Conservation (phyloP, 495 filamentous ascomycete genomes). For the Lophiostoma macrostomum region DNA sequence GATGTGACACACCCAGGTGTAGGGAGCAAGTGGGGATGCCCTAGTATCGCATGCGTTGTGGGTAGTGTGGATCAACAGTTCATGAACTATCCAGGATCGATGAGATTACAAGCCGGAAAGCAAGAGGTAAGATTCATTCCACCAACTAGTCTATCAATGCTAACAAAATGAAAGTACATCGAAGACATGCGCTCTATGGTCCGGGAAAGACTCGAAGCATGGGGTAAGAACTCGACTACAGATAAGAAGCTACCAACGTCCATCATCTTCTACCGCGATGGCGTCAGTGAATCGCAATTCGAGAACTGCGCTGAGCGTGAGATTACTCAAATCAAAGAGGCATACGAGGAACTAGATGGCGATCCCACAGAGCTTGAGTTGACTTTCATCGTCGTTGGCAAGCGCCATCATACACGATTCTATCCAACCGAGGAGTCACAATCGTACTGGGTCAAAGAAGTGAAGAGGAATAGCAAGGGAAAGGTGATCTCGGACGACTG, state of each 20-base stretch:
- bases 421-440: background rate
- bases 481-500: background rate
- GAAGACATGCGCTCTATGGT: slow-evolving; percentile 13
- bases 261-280: slow-evolving; percentile 21
- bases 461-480: no score
- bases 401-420: slow-evolving; percentile 12
- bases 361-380: background rate
- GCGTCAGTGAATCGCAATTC: slow-evolving; percentile 19
- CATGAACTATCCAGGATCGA: slow-evolving; percentile 8
- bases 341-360: background rate
- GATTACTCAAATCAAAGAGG: background rate
- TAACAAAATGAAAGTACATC: slow-evolving; percentile 1
- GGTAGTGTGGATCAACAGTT: slow-evolving; percentile 10
- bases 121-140: slow-evolving; percentile 15
- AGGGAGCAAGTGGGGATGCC: background rate
- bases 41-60: slow-evolving; percentile 17
- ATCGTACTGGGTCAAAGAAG: background rate
- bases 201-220: slow-evolving; percentile 10
- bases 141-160: background rate
- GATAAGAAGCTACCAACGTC: background rate
- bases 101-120: slow-evolving; percentile 11
- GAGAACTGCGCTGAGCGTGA: background rate
- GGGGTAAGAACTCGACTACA: background rate
- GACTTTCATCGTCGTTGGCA: slow-evolving; percentile 10
- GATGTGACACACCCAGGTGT: slow-evolving; percentile 17